Conservation (phyloP, 306 rosid species). For the Trifolium fragiferum region DNA sequence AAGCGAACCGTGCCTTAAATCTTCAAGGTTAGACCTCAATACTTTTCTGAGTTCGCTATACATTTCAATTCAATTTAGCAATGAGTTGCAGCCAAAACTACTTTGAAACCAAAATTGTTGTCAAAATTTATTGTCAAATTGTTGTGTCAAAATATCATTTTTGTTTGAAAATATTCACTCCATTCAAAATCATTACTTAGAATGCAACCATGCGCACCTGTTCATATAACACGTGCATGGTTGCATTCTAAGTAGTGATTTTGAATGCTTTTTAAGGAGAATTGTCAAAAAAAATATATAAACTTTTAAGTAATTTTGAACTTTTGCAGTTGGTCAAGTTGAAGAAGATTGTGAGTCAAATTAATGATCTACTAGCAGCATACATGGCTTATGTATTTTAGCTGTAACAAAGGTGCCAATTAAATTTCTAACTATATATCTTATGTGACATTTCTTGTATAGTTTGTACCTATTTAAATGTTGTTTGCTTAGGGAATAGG, state of each 20-base stretch:
- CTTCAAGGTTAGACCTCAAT: conserved; percentile 60
- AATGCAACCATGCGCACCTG: neutral
- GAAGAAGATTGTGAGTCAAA: conserved; percentile 50
- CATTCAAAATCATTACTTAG: neutral
- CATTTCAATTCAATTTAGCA: neutral
- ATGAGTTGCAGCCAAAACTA: conserved; percentile 6
- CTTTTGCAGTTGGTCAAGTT: conserved; percentile 75
- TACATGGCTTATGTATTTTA: neutral
- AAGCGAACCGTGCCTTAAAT: conserved; percentile 69
- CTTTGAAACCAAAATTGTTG: too few relatives aligned
- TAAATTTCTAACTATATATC: conserved; percentile 1
- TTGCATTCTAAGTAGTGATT: too few relatives aligned
- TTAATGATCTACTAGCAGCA: neutral
- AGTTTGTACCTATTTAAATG: neutral
- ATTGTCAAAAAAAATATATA: too few relatives aligned
- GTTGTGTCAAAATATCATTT: too few relatives aligned
- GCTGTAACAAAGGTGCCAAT: conserved; percentile 1
- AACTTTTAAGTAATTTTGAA: conserved; percentile 31
- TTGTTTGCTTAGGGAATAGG: neutral
- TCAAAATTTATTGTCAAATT: too few relatives aligned
- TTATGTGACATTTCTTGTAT: conserved; percentile 2
- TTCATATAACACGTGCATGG: neutral
- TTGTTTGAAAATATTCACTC: too few relatives aligned
- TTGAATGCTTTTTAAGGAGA: too few relatives aligned
- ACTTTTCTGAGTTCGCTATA: conserved; percentile 14